Base-by-base conservation (phyloP, 2,329 filamentous ascomycete species). In the Diaporthe eres region DNA sequence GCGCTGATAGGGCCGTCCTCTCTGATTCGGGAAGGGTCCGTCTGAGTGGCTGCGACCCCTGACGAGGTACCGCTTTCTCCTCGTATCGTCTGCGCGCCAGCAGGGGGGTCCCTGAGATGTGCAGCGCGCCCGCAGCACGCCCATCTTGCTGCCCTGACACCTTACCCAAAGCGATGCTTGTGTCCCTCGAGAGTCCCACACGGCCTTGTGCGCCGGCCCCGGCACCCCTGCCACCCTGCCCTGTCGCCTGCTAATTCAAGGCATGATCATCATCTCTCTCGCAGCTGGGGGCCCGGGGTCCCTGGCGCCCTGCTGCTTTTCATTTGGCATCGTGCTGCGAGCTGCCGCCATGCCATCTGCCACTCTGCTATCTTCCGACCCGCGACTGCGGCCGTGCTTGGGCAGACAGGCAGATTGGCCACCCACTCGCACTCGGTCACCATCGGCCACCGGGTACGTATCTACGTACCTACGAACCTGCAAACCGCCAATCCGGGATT, bases 91-190 rank as follows among this genome's bases (percentile, higher is more conserved):
- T 42, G 65, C 65, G 28, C 49, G 34, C 34, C 49, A 42, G 65
- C 65, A 70, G 65, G 65, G 65, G 65, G 49, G 22, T 39, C 65
- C 65, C 65, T 70, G 65, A 55, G 65, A 55, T 49, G 37, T 15
- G n/a, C 71, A 51, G 47, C 31, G 13, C 55, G 49, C 28, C n/a
- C 19, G 63, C 49, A 71, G 72, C 28, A 71, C n/a, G 28, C 25
- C 55, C 39, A 53, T 53, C 55, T 57, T 71, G 63, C 44, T 67
- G 76, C 68, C 76, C 76, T 77, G 76, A 67, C 61, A 74, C 76
- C 75, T 74, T 49, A 7, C 76, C 74, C 44, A 61, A 72, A 71
- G 12, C 10, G 74, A 57, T 55, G 47, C 65, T 42, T 55, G 49
- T 13, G 49, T 39, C 37, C 37, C 37, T 39, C 37, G 37, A 39